phyloP scores from a whole-genome alignment of 305 asterid genomes.

The Fraxinus paxiana region DNA sequence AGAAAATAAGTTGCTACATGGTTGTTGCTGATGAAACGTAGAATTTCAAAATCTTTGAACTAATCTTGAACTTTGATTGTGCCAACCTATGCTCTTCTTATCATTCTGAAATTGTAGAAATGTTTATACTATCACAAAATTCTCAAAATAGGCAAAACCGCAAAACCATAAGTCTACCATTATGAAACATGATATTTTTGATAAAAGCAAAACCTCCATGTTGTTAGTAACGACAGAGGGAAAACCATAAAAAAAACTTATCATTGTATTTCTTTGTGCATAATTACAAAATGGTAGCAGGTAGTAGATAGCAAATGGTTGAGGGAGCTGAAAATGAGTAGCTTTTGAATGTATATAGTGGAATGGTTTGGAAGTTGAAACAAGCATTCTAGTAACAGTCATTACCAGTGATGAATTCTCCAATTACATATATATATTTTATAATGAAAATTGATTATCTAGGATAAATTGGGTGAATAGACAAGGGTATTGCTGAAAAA shows the following conservation, averaged over 20 bases:
- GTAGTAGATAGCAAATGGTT: neutral
- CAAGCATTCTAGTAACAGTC: neutral
- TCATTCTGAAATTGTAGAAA: neutral
- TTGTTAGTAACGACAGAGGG: neutral
- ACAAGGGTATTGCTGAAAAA: neutral
- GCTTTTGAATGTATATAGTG: neutral
- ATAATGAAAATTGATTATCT: neutral
- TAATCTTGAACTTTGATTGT: neutral
- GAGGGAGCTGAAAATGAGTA: neutral
- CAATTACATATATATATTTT: neutral
- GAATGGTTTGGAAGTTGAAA: neutral
- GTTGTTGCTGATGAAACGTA: neutral
- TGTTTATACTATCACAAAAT: neutral
- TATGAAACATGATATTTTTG: neutral
- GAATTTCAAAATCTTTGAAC: neutral
- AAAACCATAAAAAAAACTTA: neutral
- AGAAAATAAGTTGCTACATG: neutral
- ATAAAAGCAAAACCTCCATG: neutral
- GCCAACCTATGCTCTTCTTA: neutral
- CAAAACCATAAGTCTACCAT: neutral
- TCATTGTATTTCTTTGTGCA: neutral
- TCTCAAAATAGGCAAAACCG: neutral
- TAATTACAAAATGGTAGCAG: neutral
- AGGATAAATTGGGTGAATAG: neutral
- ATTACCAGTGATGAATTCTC: neutral